Percentiles rank a stretch among this genome's conserved stretches.
These are phyloP conservation scores for Fragaria iinumae DNA, from an alignment of 306 rosid species.

Conservation along the genomic window DNA sequence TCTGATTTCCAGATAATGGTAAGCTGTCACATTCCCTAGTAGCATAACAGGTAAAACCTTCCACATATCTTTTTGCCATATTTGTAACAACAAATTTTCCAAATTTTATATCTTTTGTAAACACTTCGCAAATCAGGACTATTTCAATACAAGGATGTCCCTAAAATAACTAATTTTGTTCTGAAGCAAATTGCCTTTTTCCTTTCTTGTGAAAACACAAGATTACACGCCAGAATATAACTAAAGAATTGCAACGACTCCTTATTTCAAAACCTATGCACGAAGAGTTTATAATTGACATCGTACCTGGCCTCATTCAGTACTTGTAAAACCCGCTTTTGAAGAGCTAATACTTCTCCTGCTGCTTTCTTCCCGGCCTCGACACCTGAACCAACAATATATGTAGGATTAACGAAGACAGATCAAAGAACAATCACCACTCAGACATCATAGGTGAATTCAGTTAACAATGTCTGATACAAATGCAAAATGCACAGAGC, in stretches of 20 bases:
- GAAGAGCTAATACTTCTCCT: constrained; percentile 90
- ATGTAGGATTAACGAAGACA: constrained; percentile 1
- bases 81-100: not conserved
- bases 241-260: not conserved
- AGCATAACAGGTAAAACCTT: not conserved
- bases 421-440: not conserved
- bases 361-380: constrained; percentile 96
- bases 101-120: not conserved
- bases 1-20: constrained; percentile 4
- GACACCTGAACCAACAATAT: constrained; percentile 55
- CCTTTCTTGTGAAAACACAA: not conserved
- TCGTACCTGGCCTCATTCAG: constrained; percentile 83
- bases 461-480: not conserved
- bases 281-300: constrained; percentile 9
- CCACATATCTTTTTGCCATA: constrained; percentile 12
- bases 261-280: constrained; percentile 8
- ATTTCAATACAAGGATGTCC: not conserved
- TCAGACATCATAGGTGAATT: not conserved
- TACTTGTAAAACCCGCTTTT: constrained; percentile 81
- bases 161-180: not conserved
- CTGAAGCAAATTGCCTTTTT: not conserved
- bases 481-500: not conserved
- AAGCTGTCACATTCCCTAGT: constrained; percentile 1
- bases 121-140: not conserved
- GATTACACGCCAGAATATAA: not conserved